Base-by-base conservation (phyloP, 2,329 filamentous ascomycete species). In the Aspergillus amoenus region DNA sequence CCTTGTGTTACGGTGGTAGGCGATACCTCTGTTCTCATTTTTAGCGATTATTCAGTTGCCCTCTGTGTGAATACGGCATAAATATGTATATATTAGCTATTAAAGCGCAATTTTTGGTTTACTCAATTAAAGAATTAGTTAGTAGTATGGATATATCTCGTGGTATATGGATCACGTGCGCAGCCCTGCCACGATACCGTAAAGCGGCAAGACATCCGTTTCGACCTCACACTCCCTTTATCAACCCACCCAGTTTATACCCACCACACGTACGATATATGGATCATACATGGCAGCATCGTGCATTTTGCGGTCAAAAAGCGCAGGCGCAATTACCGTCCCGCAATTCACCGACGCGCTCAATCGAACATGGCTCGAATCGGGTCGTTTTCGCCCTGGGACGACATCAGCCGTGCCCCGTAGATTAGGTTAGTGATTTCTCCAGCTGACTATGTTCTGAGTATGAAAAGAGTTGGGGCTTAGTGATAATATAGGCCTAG, bases 401-500 rank as follows among this genome's bases (percentile, higher is more conserved):
- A 42, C 32, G 41, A 40, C 18, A n/a, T 7, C 46, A 45, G 52
- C 52, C 6, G 52, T 70, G 34, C 70, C 71, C 9, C 59, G 64
- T 24, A 62, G 61, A 42, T 46, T 73, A 21, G 71, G 71, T 72
- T 63, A 56, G 65, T 54, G 2, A 50, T 15, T 11, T 15, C 13
- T 24, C 41, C 17, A 12, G n/a, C n/a, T n/a, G 5, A 13, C 8
- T 58, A 22, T 22, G 9, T 18, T 27, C 3, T 55, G 15, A 41
- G 54, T 11, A 30, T 30, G 8, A 50, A 34, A 21, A 21, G 21
- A 21, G 21, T 21, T 21, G 21, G 21, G 21, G 21, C 4, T 42
- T 46, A 57, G 59, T 44, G 24, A 48, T 46, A n/a, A 22, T 32
- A 18, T 61, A 90, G 88, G 83, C 53, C 78, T 97, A 58, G 94